These are phyloP conservation scores for Umbilicus rupestris DNA, from an alignment of 164 flowering plant genomes.

Conservation along the genomic window DNA sequence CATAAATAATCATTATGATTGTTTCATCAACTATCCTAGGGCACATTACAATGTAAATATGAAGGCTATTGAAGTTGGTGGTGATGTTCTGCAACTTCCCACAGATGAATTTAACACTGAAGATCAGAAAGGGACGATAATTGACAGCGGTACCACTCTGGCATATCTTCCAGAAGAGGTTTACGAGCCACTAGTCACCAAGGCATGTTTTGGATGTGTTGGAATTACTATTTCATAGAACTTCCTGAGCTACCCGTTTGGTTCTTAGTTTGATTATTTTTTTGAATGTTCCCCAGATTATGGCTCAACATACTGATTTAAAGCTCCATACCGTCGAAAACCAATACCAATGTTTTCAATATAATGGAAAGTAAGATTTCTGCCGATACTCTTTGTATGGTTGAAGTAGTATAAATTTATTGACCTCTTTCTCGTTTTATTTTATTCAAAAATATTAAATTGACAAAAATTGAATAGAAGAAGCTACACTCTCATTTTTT, in stretches of 20 bases:
- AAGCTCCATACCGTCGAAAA: conserved; percentile 30
- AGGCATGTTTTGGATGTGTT: conserved; percentile 20
- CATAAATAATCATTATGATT: conserved; percentile 15
- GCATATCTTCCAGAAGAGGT: conserved; percentile 62
- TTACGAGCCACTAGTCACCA: conserved; percentile 33
- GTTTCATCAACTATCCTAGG: conserved; percentile 38
- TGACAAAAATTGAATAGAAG: not conserved
- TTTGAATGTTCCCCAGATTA: conserved; percentile 24
- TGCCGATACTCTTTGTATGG: not conserved
- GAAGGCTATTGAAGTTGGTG: conserved; percentile 71
- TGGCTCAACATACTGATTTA: conserved; percentile 31
- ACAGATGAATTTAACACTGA: conserved; percentile 45
- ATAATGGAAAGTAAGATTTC: conserved; percentile 31
- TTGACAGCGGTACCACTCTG: conserved; percentile 94
- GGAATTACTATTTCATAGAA: not conserved
- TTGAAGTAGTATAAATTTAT: not conserved
- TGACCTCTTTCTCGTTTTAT: not conserved
- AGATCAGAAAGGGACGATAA: conserved; percentile 45
- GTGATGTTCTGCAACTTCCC: conserved; percentile 48
- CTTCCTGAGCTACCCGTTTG: conserved; percentile 2
- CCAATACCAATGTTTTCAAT: conserved; percentile 39
- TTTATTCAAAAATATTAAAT: too few relatives aligned
- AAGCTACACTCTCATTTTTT: not conserved
- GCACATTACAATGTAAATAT: conserved; percentile 73
- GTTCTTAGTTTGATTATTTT: not conserved